These are phyloP conservation scores for Trichoderma gamsii DNA, from an alignment of 495 filamentous ascomycete genomes.

Conservation along the genomic window DNA sequence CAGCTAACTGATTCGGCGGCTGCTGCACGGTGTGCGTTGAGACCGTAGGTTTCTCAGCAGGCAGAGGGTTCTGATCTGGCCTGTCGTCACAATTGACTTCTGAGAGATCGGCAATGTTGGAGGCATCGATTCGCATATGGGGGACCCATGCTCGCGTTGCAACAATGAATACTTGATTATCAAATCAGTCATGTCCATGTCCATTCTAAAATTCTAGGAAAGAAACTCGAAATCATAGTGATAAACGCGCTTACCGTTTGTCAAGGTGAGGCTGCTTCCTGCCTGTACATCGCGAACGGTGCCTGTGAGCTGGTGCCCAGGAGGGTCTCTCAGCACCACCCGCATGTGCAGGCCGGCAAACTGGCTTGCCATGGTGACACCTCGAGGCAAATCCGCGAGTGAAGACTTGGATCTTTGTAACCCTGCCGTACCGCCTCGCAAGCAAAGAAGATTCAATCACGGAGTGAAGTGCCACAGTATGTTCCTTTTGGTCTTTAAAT, in stretches of 20 bases:
- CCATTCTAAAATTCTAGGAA: neutral
- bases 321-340: conserved; percentile 64
- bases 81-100: conserved; percentile 23
- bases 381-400: neutral
- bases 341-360: conserved; percentile 77
- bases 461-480: neutral
- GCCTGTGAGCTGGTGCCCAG: conserved; percentile 61
- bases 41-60: conserved; percentile 10
- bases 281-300: conserved; percentile 64
- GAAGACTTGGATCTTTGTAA: neutral
- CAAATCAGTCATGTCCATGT: neutral
- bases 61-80: conserved; percentile 16
- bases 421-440: neutral
- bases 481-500: neutral
- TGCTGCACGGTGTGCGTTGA: neutral
- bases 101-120: conserved; percentile 35
- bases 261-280: conserved; percentile 66
- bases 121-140: conserved; percentile 29
- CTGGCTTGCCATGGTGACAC: conserved; percentile 34
- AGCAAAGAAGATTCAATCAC: too few relatives aligned
- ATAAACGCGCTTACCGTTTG: conserved; percentile 59
- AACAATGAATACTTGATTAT: conserved; percentile 21
- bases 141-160: conserved; percentile 31
- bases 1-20: neutral
- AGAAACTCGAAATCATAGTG: neutral